phyloP scores from a whole-genome alignment of 306 rosid species.

The Cucurbita pepo region DNA sequence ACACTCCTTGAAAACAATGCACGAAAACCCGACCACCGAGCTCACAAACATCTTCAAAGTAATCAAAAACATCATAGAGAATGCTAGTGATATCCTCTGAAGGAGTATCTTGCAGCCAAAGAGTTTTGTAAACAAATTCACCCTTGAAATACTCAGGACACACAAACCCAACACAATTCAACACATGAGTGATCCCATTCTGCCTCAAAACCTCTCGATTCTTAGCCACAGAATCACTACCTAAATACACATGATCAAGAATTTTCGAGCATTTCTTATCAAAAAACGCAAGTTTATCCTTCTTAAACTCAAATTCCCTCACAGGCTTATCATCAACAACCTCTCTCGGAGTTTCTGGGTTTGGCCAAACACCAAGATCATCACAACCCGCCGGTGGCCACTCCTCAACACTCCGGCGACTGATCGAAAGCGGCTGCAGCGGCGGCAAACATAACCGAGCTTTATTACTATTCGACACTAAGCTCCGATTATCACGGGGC shows the following conservation, averaged over 20 bases:
- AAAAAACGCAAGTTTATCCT: conserved; percentile 63
- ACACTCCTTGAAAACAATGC: conserved; percentile 89
- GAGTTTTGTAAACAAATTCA: conserved; percentile 79
- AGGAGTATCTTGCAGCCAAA: conserved; percentile 80
- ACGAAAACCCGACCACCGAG: conserved; percentile 80
- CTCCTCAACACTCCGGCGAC: conserved; percentile 30
- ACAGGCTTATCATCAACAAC: conserved; percentile 19
- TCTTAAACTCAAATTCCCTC: conserved; percentile 53
- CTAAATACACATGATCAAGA: conserved; percentile 72
- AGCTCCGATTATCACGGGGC: conserved; percentile 22
- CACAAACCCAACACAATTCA: conserved; percentile 88
- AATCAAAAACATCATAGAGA: conserved; percentile 86
- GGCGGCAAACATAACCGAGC: conserved; percentile 49
- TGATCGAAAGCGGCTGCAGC: conserved; percentile 70
- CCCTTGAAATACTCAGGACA: conserved; percentile 83
- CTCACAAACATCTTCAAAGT: conserved; percentile 79
- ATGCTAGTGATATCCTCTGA: conserved; percentile 82
- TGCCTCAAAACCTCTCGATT: conserved; percentile 55
- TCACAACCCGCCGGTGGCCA: conserved; percentile 93
- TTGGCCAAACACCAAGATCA: conserved; percentile 82
- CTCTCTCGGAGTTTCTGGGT: conserved; percentile 66
- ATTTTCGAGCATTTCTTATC: conserved; percentile 82
- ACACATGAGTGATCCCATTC: conserved; percentile 73
- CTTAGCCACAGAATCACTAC: conserved; percentile 92
- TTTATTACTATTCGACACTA: conserved; percentile 33